Evolutionary conservation across 768 basidiomycete genomes (phyloP).

Genomic region (Amylocystis lapponica): DNA sequence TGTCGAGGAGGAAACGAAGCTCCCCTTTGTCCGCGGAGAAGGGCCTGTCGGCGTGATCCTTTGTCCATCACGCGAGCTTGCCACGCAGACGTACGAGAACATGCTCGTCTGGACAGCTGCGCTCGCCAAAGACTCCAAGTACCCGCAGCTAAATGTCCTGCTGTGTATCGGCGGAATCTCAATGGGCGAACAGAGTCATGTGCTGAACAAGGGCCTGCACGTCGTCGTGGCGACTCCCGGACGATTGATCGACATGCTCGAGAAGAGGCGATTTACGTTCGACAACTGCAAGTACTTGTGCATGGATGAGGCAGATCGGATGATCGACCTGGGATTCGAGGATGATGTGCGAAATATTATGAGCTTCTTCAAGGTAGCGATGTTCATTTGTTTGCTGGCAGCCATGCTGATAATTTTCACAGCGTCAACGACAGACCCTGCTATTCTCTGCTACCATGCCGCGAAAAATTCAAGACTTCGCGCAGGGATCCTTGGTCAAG

Average conservation of each 20-base stretch:
- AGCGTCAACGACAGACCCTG: slow-evolving; percentile 95
- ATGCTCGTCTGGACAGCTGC: slow-evolving; percentile 80
- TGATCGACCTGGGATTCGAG: slow-evolving; percentile 99
- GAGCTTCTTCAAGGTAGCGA: slow-evolving; percentile 91
- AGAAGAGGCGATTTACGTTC: slow-evolving; percentile 90
- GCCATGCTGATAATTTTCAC: not conserved
- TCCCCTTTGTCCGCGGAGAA: slow-evolving; percentile 89
- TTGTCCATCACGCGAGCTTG: slow-evolving; percentile 95
- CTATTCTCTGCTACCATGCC: slow-evolving; percentile 99
- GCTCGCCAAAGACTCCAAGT: slow-evolving; percentile 71
- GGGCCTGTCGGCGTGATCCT: slow-evolving; percentile 96
- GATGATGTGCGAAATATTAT: slow-evolving; percentile 98
- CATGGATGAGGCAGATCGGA: slow-evolving; percentile 99
- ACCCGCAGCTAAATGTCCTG: slow-evolving; percentile 82
- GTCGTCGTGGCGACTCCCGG: slow-evolving; percentile 97
- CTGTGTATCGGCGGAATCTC: slow-evolving; percentile 97
- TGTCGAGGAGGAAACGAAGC: slow-evolving; percentile 85
- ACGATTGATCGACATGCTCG: slow-evolving; percentile 94
- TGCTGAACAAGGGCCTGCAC: slow-evolving; percentile 86
- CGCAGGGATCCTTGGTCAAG: slow-evolving; percentile 90
- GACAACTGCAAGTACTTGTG: slow-evolving; percentile 94
- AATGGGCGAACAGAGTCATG: slow-evolving; percentile 96
- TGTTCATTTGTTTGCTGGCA: not conserved
- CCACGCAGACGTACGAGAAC: slow-evolving; percentile 96
- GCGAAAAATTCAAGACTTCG: slow-evolving; percentile 97